Percentiles rank a stretch among this genome's conserved stretches.
These are phyloP conservation scores for Phytopythium chamaehyphon DNA, from an alignment of 352 stramenopile genomes.

Conservation along the genomic window DNA sequence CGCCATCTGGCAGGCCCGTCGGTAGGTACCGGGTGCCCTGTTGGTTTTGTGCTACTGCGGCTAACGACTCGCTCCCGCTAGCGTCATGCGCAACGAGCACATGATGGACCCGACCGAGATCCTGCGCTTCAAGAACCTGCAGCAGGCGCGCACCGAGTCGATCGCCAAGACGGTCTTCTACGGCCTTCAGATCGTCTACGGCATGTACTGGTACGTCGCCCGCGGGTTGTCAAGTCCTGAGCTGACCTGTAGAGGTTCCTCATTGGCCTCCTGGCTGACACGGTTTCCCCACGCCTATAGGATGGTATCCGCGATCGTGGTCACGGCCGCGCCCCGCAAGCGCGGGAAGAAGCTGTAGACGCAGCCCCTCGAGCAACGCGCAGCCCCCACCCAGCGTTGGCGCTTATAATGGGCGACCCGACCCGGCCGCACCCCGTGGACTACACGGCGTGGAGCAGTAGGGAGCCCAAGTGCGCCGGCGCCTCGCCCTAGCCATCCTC, in stretches of 20 bases:
- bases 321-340: constrained; percentile 53
- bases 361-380: background rate
- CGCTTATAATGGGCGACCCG: constrained; percentile 1
- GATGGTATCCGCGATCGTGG: constrained; percentile 86
- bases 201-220: constrained; percentile 80
- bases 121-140: constrained; percentile 83
- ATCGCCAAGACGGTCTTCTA: constrained; percentile 87
- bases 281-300: constrained; percentile 17
- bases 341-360: constrained; percentile 18
- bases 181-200: constrained; percentile 85
- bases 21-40: constrained; percentile 23
- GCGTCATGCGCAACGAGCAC: constrained; percentile 74
- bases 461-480: background rate
- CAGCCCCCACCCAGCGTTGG: background rate
- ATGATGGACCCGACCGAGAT: constrained; percentile 85
- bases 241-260: background rate
- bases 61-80: constrained; percentile 9
- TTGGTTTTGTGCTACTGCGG: background rate
- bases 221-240: too few relatives aligned
- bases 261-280: background rate
- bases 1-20: constrained; percentile 64
- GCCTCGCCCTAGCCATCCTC: background rate
- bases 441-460: too few relatives aligned
- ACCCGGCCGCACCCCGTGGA: too few relatives aligned
- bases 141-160: constrained; percentile 67